Base-by-base conservation (phyloP, 2,329 filamentous ascomycete genomes). In the Fusarium sp. region DNA sequence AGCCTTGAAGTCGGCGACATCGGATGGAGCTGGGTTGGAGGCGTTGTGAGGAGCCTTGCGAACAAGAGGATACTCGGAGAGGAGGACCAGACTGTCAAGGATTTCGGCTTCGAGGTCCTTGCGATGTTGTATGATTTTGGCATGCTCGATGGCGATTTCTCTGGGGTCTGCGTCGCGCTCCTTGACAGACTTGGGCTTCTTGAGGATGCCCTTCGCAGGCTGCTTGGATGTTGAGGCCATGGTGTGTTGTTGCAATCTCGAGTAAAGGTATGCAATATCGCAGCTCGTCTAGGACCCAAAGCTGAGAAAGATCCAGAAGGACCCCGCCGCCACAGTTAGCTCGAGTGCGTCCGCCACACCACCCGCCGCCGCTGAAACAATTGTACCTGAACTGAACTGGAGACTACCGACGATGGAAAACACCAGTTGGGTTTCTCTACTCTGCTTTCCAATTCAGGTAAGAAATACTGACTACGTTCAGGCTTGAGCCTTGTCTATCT, bases 111-210 rank as follows among this genome's bases (percentile, higher is more conserved):
- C 90, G 65, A 91, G 83, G 44, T 91, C 86, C 75, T 94, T 96
- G 72, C 91, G 91, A 68, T 91, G 84, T 76, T 97, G 91, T 47
- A 97, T 88, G 51, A 92, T 86, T 67, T 85, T 85, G 38, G 94
- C 94, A 80, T 97, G 93, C 71, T 92, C 86, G 57, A 95, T 79
- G 45, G 93, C 94, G 53, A 92, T 84, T 57, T 89, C 84, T 57
- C 80, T 81, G 53, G 79, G 82, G 70, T 79, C 79, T 26, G 61
- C 56, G 35, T 70, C 58, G 46, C 73, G 69, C 35, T 74, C 70
- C 52, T 69, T 57, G 38, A 67, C 55, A 12, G 66, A 52, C 25
- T 64, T 64, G 39, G 70, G 79, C 52, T 85, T 88, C 73, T 89
- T 91, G 13, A 91, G 79, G 57, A 88, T 87, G 61, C 86, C 80